phyloP scores from a whole-genome alignment of 2,329 filamentous ascomycete genomes.

The Periconia macrospinosa region DNA sequence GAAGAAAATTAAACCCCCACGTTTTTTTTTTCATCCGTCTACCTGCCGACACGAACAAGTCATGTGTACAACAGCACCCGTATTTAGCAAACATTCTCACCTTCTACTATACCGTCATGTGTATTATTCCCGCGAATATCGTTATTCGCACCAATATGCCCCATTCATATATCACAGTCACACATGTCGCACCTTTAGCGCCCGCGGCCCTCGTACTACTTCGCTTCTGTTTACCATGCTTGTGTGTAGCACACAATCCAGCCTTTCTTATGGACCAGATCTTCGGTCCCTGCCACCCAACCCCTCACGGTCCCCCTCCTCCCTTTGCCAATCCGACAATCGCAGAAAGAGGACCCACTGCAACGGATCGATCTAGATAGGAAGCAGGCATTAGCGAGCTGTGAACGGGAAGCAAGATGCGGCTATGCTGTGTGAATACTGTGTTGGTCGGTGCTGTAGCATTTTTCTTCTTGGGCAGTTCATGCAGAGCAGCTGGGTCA shows the following conservation, averaged over 20 bases:
- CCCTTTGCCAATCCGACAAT: neutral
- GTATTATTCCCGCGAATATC: too few relatives aligned
- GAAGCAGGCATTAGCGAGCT: neutral
- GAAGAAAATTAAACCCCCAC: too few relatives aligned
- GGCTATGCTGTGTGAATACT: too few relatives aligned
- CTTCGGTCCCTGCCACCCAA: neutral
- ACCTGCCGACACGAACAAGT: too few relatives aligned
- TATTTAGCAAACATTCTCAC: too few relatives aligned
- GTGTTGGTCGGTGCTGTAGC: neutral
- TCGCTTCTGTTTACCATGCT: neutral
- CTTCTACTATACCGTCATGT: too few relatives aligned
- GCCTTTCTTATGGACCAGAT: neutral
- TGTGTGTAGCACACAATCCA: too few relatives aligned
- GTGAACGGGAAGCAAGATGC: too few relatives aligned
- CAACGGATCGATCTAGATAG: neutral
- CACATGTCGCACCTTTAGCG: neutral
- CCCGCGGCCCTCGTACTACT: neutral
- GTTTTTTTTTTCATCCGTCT: too few relatives aligned
- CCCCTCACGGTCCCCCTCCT: neutral
- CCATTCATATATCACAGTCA: neutral
- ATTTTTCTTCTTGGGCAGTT: neutral
- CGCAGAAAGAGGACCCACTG: neutral
- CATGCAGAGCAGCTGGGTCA: neutral
- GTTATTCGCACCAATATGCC: neutral
- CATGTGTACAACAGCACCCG: too few relatives aligned